Evolutionary conservation across 192 early-diverging fungal genomes (phyloP).

Genomic region (Cetraspora pellucida): DNA sequence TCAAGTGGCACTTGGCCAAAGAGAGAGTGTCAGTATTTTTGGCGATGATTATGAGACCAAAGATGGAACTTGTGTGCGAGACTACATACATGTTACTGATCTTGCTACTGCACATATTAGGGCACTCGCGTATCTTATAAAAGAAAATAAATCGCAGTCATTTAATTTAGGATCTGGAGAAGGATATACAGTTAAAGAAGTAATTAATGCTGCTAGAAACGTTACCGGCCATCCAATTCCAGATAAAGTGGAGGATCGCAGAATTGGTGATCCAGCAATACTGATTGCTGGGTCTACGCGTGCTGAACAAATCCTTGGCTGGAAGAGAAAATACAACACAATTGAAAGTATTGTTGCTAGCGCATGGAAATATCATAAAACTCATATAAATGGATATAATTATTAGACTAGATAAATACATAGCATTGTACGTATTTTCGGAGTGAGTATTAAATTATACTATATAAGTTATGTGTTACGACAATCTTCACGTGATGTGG

Average conservation of each 20-base stretch:
- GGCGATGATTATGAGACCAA: constrained; percentile 91
- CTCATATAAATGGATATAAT: constrained; percentile 27
- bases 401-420: too few species aligned
- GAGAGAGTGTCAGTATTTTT: constrained; percentile 85
- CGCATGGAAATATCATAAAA: constrained; percentile 34
- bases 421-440: too few species aligned
- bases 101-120: constrained; percentile 86
- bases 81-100: constrained; percentile 97
- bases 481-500: too few species aligned
- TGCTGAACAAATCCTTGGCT: constrained; percentile 41
- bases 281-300: constrained; percentile 75
- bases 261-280: constrained; percentile 80
- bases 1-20: constrained; percentile 87
- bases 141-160: constrained; percentile 52
- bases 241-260: constrained; percentile 64
- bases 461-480: too few species aligned
- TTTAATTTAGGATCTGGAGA: constrained; percentile 92
- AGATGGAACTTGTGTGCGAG: constrained; percentile 92
- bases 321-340: constrained; percentile 44
- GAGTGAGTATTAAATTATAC: too few species aligned
- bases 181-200: constrained; percentile 90
- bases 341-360: constrained; percentile 40
- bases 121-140: constrained; percentile 56
- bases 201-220: constrained; percentile 80
- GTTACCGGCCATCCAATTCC: constrained; percentile 85